Conservation (phyloP, 768 basidiomycete species). For the Gymnopilus junonius region DNA sequence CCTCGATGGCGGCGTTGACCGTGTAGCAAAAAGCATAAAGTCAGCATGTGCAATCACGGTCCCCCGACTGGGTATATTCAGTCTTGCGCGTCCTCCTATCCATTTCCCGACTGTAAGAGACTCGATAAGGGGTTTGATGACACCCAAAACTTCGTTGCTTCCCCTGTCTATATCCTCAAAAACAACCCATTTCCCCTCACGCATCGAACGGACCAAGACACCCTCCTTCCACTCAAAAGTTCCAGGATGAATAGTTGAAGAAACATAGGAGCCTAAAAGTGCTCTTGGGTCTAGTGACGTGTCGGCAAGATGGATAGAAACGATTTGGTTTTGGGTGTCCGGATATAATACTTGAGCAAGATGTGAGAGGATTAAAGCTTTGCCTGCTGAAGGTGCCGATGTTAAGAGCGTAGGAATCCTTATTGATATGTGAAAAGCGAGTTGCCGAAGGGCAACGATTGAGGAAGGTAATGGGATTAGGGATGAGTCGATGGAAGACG, state of each 20-base stretch:
- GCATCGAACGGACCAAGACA: slow-evolving; percentile 86
- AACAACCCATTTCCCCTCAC: slow-evolving; percentile 90
- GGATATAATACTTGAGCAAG: slow-evolving; percentile 73
- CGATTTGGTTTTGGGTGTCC: slow-evolving; percentile 63
- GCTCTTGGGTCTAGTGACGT: slow-evolving; percentile 95
- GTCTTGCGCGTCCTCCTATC: slow-evolving; percentile 70
- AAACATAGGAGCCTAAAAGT: slow-evolving; percentile 90
- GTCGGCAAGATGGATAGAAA: slow-evolving; percentile 91
- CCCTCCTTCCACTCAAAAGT: slow-evolving; percentile 98
- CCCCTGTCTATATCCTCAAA: slow-evolving; percentile 93
- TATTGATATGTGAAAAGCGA: slow-evolving; percentile 68
- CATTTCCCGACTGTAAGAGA: slow-evolving; percentile 69
- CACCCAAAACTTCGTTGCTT: slow-evolving; percentile 86
- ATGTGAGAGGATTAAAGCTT: slow-evolving; percentile 78
- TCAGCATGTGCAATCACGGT: slow-evolving; percentile 73
- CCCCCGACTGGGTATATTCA: slow-evolving; percentile 79
- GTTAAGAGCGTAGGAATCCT: slow-evolving; percentile 82
- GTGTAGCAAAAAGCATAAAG: slow-evolving; percentile 90
- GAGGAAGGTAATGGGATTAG: slow-evolving; percentile 72
- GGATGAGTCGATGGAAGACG: slow-evolving; percentile 30
- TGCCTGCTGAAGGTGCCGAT: slow-evolving; percentile 88
- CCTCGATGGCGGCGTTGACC: slow-evolving; percentile 61
- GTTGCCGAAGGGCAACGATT: slow-evolving; percentile 55
- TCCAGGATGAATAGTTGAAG: slow-evolving; percentile 81
- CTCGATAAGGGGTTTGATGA: slow-evolving; percentile 84